Evolutionary conservation across 2,329 filamentous ascomycete species (phyloP), one percentile per base, ranked within the genome.

Genomic region (Lasiodiplodia gonubiensis): DNA sequence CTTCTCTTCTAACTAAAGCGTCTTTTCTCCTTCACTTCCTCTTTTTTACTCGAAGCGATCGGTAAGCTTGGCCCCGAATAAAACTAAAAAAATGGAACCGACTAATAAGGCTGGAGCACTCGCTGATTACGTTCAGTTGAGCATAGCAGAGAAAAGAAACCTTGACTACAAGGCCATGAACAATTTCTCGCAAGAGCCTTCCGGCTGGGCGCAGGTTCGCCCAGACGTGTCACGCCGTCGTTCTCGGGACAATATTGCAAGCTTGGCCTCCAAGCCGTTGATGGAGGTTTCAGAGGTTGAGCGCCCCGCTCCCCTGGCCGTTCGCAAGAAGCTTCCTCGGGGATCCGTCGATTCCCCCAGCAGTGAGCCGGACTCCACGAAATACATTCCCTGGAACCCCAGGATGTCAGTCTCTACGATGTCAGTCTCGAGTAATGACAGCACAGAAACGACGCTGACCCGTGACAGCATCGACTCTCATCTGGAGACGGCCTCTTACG

Each of bases 141-240:
- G 23, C n/a, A n/a, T 61, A 7, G 21, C 39, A 12, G 21, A 46
- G 7, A 18, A 21, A 1, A 16, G 35, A 4, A 16, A 11, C 7
- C 55, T 37, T 16, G 55, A 59, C 55, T 46, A 59, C 37, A 14
- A 30, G 14, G 12, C 14, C 4, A 46, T 59, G 55, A 7, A 18
- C 18, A 14, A 7, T 30, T 59, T 59, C 37, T 16, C 37, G 10
- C 14, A 27, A 25, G 55, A 59, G 23, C 55, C 55, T 1, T 46
- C 37, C 5, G 55, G 55, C 16, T 46, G 55, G 55, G 37, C 37
- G 23, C 55, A 59, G 55, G 25, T 23, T 42, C 55, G 37, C 23
- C 16, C 16, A 30, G 12, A 2, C 12, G 27, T 16, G 16, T 5
- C 21, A 30, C 23, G 23, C 7, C 2, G 21, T 5, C 3, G 23